Percentiles rank a stretch among this genome's conserved stretches.
Evolutionary conservation across 768 basidiomycete genomes (phyloP).

Genomic region (Lactarius tabidus): DNA sequence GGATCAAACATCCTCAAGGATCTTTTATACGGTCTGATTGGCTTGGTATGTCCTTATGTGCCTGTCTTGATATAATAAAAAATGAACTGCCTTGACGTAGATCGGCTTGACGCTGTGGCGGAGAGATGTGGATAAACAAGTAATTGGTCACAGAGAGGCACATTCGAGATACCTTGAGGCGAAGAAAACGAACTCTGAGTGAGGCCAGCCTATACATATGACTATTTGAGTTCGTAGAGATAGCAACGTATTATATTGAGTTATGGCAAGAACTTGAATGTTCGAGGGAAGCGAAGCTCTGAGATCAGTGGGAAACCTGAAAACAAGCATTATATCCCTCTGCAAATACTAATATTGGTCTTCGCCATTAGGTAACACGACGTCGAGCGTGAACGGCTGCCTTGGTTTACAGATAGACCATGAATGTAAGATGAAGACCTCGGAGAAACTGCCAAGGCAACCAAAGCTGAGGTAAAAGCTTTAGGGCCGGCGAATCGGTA

Average conservation of each 20-base stretch:
- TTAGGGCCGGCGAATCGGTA: slow-evolving; percentile 30
- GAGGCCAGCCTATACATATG: background rate
- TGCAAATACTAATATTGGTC: slow-evolving; percentile 54
- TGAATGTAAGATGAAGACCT: slow-evolving; percentile 45
- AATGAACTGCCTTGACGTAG: slow-evolving; percentile 27
- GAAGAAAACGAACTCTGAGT: slow-evolving; percentile 14
- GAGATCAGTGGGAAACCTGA: slow-evolving; percentile 29
- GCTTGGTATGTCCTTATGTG: slow-evolving; percentile 35
- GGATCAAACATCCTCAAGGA: slow-evolving; percentile 55
- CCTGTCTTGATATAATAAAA: background rate
- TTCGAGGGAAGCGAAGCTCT: slow-evolving; percentile 49
- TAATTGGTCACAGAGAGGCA: slow-evolving; percentile 35
- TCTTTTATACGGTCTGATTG: slow-evolving; percentile 39
- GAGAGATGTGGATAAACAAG: slow-evolving; percentile 35
- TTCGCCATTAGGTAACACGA: slow-evolving; percentile 71
- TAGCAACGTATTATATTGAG: slow-evolving; percentile 1
- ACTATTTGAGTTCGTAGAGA: background rate
- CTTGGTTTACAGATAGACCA: slow-evolving; percentile 69
- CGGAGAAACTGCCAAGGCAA: slow-evolving; percentile 13
- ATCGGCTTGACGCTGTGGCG: slow-evolving; percentile 41
- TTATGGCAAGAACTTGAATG: slow-evolving; percentile 30
- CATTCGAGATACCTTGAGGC: slow-evolving; percentile 36
- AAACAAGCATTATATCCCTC: slow-evolving; percentile 70
- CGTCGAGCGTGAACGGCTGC: slow-evolving; percentile 43
- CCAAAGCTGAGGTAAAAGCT: slow-evolving; percentile 5